Conservation (phyloP, 2,329 filamentous ascomycete genomes). For the Ramularia collo-cygni region DNA sequence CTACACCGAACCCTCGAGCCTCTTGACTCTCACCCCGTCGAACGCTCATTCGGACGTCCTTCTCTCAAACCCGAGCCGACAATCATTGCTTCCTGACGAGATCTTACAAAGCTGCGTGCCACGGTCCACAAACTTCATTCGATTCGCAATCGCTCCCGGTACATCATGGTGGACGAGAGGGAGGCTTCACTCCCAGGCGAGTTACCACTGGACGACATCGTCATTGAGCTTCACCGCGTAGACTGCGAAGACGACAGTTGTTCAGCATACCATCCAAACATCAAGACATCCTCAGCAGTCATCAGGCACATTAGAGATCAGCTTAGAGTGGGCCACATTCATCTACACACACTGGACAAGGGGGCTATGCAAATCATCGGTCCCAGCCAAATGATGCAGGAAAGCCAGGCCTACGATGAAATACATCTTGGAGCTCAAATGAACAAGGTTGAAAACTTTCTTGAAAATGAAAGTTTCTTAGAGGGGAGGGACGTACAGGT, state of each 20-base stretch:
- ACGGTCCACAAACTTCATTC: too few relatives aligned
- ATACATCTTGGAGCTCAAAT: constrained; percentile 10
- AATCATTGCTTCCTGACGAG: too few relatives aligned
- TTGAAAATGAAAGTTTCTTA: constrained; percentile 15
- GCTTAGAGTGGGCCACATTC: constrained; percentile 6
- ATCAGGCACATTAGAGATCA: background rate
- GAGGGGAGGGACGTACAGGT: constrained; percentile 5
- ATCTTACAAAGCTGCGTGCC: too few relatives aligned
- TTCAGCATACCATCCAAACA: constrained; percentile 1
- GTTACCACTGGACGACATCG: background rate
- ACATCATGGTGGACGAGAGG: too few relatives aligned
- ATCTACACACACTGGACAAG: constrained; percentile 7
- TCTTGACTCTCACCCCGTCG: too few relatives aligned
- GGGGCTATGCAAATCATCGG: background rate
- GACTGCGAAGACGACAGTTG: background rate
- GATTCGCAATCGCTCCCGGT: too few relatives aligned
- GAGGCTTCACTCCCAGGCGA: too few relatives aligned
- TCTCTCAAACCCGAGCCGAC: too few relatives aligned
- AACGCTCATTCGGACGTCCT: too few relatives aligned
- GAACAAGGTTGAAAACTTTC: constrained; percentile 17
- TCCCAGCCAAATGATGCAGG: constrained; percentile 10
- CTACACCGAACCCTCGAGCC: too few relatives aligned
- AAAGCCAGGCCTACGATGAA: constrained; percentile 12
- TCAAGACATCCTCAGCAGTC: constrained; percentile 2
- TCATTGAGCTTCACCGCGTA: background rate